A percentile compares a stretch with the other conserved stretches of the same genome.
These are phyloP conservation scores for Middelhovenomyces tepae DNA, from an alignment of 805 yeast species.

Conservation along the genomic window DNA sequence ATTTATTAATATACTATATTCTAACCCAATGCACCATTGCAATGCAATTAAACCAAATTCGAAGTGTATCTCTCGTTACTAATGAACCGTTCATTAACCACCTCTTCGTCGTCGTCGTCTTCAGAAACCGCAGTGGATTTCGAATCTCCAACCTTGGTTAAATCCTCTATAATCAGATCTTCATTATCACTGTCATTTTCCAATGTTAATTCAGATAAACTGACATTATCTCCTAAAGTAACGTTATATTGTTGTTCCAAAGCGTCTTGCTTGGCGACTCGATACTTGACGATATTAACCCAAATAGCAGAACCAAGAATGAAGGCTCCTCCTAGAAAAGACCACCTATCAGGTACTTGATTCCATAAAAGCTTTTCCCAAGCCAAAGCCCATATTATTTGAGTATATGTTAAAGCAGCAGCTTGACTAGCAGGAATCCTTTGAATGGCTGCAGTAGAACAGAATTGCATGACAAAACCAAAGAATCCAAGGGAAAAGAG, in stretches of 20 bases:
- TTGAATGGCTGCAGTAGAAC: constrained; percentile 75
- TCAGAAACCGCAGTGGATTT: constrained; percentile 1
- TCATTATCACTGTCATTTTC: constrained; percentile 2
- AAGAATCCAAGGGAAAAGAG: constrained; percentile 56
- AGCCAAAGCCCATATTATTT: constrained; percentile 65
- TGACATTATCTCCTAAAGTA: neutral
- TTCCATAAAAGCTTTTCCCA: constrained; percentile 69
- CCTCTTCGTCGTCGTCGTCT: too few relatives aligned
- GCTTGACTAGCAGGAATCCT: constrained; percentile 72
- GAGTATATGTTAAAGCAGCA: constrained; percentile 65
- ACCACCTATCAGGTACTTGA: constrained; percentile 61
- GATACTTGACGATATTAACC: constrained; percentile 44
- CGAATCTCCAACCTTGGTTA: neutral
- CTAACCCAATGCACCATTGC: too few relatives aligned
- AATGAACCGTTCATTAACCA: too few relatives aligned
- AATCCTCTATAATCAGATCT: neutral
- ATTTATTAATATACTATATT: too few relatives aligned
- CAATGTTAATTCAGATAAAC: neutral
- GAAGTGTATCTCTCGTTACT: too few relatives aligned
- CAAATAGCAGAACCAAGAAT: constrained; percentile 58
- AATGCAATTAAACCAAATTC: too few relatives aligned
- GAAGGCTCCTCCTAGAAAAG: constrained; percentile 58
- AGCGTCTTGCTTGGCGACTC: constrained; percentile 19
- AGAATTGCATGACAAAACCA: constrained; percentile 77
- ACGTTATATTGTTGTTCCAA: constrained; percentile 1